phyloP scores from a whole-genome alignment of 164 flowering plant species.

The Magnolia sinica region DNA sequence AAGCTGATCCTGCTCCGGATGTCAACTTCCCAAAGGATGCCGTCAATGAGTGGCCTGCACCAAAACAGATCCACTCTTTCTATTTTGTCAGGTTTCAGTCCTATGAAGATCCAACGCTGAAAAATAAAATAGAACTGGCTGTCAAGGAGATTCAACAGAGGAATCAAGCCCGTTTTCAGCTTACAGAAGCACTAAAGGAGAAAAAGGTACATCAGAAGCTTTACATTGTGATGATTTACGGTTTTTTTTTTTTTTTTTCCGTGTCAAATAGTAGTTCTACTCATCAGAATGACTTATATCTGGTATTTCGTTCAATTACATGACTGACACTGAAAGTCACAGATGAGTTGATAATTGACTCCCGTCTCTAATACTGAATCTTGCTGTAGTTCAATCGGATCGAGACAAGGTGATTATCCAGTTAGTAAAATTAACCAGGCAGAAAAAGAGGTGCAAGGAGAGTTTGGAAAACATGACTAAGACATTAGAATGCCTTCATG shows the following conservation, averaged over 20 bases:
- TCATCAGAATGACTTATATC: too few species aligned
- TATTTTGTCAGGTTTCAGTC: conserved; percentile 54
- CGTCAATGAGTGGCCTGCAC: conserved; percentile 86
- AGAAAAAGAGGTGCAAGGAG: conserved; percentile 42
- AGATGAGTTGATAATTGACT: neutral
- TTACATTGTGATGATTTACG: neutral
- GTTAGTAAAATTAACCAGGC: conserved; percentile 41
- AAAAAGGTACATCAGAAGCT: conserved; percentile 50
- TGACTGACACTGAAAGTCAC: too few species aligned
- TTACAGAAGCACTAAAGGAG: conserved; percentile 44
- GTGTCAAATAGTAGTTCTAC: too few species aligned
- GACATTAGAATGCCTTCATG: conserved; percentile 70
- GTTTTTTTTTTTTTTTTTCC: neutral
- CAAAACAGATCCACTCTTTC: conserved; percentile 55
- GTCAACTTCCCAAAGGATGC: conserved; percentile 62
- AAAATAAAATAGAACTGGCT: conserved; percentile 54
- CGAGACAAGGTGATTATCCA: conserved; percentile 43
- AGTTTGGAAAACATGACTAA: conserved; percentile 57
- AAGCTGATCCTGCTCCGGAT: conserved; percentile 28
- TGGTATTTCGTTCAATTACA: too few species aligned
- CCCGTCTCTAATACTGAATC: neutral
- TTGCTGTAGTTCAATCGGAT: conserved; percentile 40
- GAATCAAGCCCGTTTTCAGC: conserved; percentile 50
- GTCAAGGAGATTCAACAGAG: conserved; percentile 58
- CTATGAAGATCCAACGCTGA: conserved; percentile 72